Conservation (phyloP, 192 early-diverging fungal genomes). For the Linnemannia exigua region DNA sequence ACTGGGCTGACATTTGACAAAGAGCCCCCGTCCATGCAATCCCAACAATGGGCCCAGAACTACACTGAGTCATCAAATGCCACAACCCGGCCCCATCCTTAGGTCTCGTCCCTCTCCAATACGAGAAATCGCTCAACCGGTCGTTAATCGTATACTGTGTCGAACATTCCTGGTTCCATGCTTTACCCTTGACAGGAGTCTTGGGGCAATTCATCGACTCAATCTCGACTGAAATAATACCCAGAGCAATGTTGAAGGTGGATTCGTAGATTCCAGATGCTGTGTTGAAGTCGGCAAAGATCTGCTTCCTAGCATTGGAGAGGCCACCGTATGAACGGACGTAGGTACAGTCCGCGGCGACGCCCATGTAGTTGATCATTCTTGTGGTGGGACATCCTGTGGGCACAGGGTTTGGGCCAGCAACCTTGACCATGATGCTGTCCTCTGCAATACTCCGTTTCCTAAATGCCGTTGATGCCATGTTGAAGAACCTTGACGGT, state of each 20-base stretch:
- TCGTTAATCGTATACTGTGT: constrained; percentile 75
- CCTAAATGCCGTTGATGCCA: neutral
- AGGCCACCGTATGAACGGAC: constrained; percentile 66
- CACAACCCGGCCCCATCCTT: constrained; percentile 86
- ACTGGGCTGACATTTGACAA: constrained; percentile 67
- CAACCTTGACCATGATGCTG: constrained; percentile 14
- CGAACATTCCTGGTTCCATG: constrained; percentile 87
- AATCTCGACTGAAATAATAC: constrained; percentile 80
- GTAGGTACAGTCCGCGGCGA: constrained; percentile 41
- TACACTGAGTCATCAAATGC: constrained; percentile 91
- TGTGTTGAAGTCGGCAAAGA: constrained; percentile 86
- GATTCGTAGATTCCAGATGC: constrained; percentile 88
- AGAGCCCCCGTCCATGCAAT: constrained; percentile 87
- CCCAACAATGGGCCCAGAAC: constrained; percentile 69
- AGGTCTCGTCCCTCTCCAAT: constrained; percentile 78
- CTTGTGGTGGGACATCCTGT: constrained; percentile 40
- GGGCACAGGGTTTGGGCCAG: constrained; percentile 8
- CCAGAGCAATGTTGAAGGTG: constrained; percentile 85
- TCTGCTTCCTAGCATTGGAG: constrained; percentile 73
- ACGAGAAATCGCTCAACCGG: constrained; percentile 88
- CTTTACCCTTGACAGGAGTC: constrained; percentile 16
- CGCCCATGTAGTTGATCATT: constrained; percentile 47
- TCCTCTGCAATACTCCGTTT: constrained; percentile 12
- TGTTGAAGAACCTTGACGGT: neutral
- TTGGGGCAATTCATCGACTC: constrained; percentile 73